Evolutionary conservation across 108 stramenopile genomes (phyloP).

Genomic region (Thalassiosira profunda): DNA sequence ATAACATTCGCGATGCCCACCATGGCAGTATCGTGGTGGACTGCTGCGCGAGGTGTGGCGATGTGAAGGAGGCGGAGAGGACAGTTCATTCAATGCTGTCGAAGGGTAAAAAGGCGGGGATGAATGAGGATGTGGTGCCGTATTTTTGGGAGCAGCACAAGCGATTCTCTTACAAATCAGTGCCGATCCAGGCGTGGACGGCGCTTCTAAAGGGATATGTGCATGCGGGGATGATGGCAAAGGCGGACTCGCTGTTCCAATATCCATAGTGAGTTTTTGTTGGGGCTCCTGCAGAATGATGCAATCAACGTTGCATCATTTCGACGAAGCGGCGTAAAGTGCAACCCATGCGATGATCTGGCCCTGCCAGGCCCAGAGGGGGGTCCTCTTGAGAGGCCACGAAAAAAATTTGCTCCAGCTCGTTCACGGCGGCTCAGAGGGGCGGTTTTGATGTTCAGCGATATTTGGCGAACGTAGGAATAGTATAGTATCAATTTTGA

Average conservation of each 20-base stretch:
- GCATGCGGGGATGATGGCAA: conserved; percentile 70
- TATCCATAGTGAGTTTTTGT: too few relatives aligned
- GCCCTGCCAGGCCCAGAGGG: too few relatives aligned
- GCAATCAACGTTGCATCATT: not conserved
- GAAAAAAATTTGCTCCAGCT: too few relatives aligned
- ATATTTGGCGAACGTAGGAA: too few relatives aligned
- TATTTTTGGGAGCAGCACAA: conserved; percentile 48
- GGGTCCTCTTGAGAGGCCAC: too few relatives aligned
- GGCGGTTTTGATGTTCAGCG: too few relatives aligned
- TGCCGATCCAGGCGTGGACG: conserved; percentile 72
- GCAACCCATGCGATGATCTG: too few relatives aligned
- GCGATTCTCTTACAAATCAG: conserved; percentile 7
- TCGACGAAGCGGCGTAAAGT: not conserved
- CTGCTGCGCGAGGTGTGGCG: conserved; percentile 82
- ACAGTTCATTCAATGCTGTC: conserved; percentile 29
- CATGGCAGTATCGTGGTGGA: conserved; percentile 88
- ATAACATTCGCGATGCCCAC: conserved; percentile 69
- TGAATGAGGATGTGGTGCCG: not conserved
- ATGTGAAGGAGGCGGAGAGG: conserved; percentile 43
- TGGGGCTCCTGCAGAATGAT: too few relatives aligned
- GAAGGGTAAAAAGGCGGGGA: not conserved
- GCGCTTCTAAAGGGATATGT: conserved; percentile 82
- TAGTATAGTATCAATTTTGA: too few relatives aligned
- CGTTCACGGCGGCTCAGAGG: too few relatives aligned
- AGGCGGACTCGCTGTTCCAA: conserved; percentile 66